Percentiles rank a stretch among this genome's conserved stretches.
Conservation (phyloP, 129 eudicot species). For the Centella asiatica region DNA sequence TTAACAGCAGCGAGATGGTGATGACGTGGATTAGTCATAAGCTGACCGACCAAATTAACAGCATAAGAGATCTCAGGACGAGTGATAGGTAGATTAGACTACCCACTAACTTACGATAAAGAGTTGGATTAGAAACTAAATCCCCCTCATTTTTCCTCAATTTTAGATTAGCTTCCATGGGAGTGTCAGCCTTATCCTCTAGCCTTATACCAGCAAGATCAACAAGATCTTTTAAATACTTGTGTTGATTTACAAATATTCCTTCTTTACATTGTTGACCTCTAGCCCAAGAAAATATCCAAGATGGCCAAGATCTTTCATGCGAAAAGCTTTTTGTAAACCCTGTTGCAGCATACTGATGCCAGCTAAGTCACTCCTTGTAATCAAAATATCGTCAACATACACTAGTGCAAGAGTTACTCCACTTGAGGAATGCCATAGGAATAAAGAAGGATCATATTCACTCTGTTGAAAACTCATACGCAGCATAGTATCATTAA, state of each 20-base stretch:
- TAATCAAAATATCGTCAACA: too few relatives aligned
- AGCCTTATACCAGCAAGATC: background rate
- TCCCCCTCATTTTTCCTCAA: background rate
- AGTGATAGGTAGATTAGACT: background rate
- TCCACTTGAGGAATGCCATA: background rate
- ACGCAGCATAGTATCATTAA: background rate
- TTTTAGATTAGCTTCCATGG: background rate
- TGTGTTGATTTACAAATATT: background rate
- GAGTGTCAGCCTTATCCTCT: background rate
- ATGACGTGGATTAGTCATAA: background rate
- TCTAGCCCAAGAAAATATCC: constrained; percentile 6
- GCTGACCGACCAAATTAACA: background rate
- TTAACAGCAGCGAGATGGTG: background rate
- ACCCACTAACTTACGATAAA: background rate
- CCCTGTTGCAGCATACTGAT: background rate
- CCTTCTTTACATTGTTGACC: background rate
- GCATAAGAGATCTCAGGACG: background rate
- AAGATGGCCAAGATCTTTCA: constrained; percentile 2
- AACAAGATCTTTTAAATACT: background rate
- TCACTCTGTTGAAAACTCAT: background rate
- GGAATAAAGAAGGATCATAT: background rate
- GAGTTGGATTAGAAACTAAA: background rate
- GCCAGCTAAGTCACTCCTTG: background rate
- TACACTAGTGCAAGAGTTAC: background rate
- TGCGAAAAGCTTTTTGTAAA: constrained; percentile 7